Percentiles rank a stretch among this genome's conserved stretches.
Conservation (phyloP, 768 basidiomycete genomes). For the Mycena crocata region DNA sequence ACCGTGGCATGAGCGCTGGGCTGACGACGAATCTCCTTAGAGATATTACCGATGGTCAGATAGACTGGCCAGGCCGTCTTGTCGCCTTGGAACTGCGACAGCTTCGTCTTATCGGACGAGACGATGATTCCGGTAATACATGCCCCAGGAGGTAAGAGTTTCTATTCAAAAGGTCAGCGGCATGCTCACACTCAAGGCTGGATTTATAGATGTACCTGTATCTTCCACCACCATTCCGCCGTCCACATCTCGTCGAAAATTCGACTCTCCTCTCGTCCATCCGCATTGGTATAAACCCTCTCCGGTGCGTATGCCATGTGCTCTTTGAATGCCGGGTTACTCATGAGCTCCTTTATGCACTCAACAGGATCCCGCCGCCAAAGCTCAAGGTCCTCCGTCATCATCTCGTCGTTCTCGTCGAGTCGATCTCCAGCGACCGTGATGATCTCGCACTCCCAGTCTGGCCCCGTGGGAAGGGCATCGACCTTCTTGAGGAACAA, state of each 20-base stretch:
- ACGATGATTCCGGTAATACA: conserved; percentile 43
- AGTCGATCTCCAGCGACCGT: conserved; percentile 27
- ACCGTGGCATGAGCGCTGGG: conserved; percentile 39
- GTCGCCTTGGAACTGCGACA: conserved; percentile 40
- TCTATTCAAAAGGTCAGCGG: not conserved
- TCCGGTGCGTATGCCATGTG: conserved; percentile 38
- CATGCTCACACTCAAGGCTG: too few species aligned
- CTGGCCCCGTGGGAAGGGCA: conserved; percentile 33
- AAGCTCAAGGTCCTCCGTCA: conserved; percentile 13
- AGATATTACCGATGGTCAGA: too few species aligned
- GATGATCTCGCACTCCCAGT: conserved; percentile 38
- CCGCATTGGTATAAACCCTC: conserved; percentile 23
- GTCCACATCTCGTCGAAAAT: conserved; percentile 41
- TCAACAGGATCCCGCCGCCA: conserved; percentile 29
- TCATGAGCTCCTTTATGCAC: conserved; percentile 36
- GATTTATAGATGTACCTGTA: conserved; percentile 35
- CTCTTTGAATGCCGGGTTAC: conserved; percentile 33
- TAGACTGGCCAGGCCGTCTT: conserved; percentile 36
- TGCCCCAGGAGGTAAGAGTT: conserved; percentile 19
- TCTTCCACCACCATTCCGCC: conserved; percentile 43
- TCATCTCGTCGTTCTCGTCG: not conserved
- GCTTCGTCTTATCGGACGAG: conserved; percentile 46
- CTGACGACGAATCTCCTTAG: conserved; percentile 38
- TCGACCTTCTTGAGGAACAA: conserved; percentile 33
- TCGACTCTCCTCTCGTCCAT: not conserved